phyloP scores from a whole-genome alignment of 2,329 filamentous ascomycete genomes.

The Cladosporium phlei region DNA sequence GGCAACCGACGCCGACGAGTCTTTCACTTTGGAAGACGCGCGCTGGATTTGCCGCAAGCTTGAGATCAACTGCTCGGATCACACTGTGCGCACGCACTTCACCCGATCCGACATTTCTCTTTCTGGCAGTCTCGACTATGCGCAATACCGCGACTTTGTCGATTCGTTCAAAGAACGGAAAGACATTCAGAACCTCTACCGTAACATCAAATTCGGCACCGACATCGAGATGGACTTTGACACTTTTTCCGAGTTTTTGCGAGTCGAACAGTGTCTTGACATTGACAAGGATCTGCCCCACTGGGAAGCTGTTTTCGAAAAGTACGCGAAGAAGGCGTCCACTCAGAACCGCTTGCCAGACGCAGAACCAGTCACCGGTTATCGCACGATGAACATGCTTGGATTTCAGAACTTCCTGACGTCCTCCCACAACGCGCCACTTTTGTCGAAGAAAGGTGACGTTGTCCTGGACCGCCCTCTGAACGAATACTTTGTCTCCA shows the following conservation, averaged over 20 bases:
- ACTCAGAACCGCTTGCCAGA: slow-evolving; percentile 42
- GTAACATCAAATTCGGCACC: slow-evolving; percentile 43
- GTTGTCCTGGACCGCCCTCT: slow-evolving; percentile 69
- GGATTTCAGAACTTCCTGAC: slow-evolving; percentile 74
- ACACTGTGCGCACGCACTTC: slow-evolving; percentile 70
- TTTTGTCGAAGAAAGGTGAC: slow-evolving; percentile 22
- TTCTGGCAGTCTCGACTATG: slow-evolving; percentile 66
- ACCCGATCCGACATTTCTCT: slow-evolving; percentile 62
- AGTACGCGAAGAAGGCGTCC: slow-evolving; percentile 23
- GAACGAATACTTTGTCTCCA: slow-evolving; percentile 97
- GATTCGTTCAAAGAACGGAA: slow-evolving; percentile 75
- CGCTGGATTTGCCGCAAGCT: slow-evolving; percentile 81
- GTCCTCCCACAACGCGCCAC: slow-evolving; percentile 46
- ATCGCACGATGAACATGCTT: slow-evolving; percentile 66
- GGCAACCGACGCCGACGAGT: slow-evolving; percentile 57
- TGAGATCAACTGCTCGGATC: slow-evolving; percentile 82
- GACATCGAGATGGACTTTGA: slow-evolving; percentile 61
- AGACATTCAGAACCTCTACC: slow-evolving; percentile 73
- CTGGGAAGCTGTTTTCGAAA: slow-evolving; percentile 67
- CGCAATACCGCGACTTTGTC: slow-evolving; percentile 80
- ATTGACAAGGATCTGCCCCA: slow-evolving; percentile 59
- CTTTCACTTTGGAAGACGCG: slow-evolving; percentile 71
- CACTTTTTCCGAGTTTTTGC: slow-evolving; percentile 74
- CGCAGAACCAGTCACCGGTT: slow-evolving; percentile 38
- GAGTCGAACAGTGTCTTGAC: slow-evolving; percentile 69